Evolutionary conservation across 208 protist species (phyloP).

Genomic region (Leishmania gerbilli): DNA sequence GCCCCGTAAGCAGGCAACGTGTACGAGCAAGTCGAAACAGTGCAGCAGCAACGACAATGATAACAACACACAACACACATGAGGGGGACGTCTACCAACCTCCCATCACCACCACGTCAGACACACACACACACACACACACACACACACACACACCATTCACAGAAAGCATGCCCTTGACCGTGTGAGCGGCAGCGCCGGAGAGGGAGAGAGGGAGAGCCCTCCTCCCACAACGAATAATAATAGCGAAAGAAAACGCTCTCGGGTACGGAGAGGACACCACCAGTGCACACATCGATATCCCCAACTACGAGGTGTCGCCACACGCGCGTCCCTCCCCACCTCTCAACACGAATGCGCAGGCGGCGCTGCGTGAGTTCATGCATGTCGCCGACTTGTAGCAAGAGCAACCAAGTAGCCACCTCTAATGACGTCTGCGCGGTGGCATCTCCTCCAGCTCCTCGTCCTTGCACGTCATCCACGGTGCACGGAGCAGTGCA

Average conservation of each 20-base stretch:
- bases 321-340: not conserved
- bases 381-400: not conserved
- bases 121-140: too few relatives aligned
- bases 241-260: not conserved
- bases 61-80: too few relatives aligned
- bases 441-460: constrained; percentile 59
- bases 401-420: not conserved
- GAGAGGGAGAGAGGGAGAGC: not conserved
- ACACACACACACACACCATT: not conserved
- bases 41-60: too few relatives aligned
- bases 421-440: constrained; percentile 5
- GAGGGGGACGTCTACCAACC: too few relatives aligned
- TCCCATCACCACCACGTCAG: too few relatives aligned
- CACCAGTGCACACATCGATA: not conserved
- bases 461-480: constrained; percentile 74
- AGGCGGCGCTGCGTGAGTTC: not conserved
- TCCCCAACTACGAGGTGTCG: not conserved
- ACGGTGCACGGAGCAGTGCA: constrained; percentile 61
- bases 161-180: not conserved
- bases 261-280: not conserved
- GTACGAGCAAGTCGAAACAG: not conserved
- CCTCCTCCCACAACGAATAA: too few relatives aligned
- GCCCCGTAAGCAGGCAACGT: not conserved
- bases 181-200: not conserved
- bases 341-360: not conserved